Evolutionary conservation across 2,329 filamentous ascomycete genomes (phyloP), one percentile per base, ranked within the genome.

Genomic region (Ophiostoma pallidulum): DNA sequence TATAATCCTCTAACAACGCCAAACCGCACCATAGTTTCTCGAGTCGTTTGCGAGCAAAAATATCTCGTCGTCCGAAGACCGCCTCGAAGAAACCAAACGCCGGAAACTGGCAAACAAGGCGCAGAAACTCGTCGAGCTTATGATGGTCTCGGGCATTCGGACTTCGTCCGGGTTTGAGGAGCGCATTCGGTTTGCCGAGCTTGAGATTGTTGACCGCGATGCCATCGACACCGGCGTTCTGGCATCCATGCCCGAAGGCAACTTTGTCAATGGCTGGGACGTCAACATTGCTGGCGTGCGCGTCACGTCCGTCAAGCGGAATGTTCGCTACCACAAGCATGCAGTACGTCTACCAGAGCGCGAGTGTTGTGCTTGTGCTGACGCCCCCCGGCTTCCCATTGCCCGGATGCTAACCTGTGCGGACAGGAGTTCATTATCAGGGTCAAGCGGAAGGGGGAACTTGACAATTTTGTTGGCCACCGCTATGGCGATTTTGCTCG

Each of bases 111-210:
- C 92, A 4, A 74, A 83, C 58, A 98, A 98, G 74, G 88, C 86
- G 41, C 84, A 92, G 64, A 98, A 98, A 70, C 71, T 98, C 49
- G 87, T 98, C 10, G 92, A 98, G 72, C 73, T 98, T 52, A 98
- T 98, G 92, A 96, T 98, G 89, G 92, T 98, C 8, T 97, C 91
- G 8, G 92, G 92, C 32, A 84, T 98, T 49, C 87, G 86, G 29
- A 98, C 92, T 1, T 89, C 92, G 4, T 96, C 90, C 4, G 92
- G 92, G 2, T 98, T 97, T 62, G 92, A 98, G 66, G 92, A 98
- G 70, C 80, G 92, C 49, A 96, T 98, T 60, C 80, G 89, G 43
- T 98, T 98, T 63, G 88, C 89, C 2, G 92, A 98, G 66, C 84
- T 98, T 67, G 92, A 98, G 61, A 89, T 97, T 20, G 88, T 98